Conservation (phyloP, 352 stramenopile species). For the Globisporangium alternatum region DNA sequence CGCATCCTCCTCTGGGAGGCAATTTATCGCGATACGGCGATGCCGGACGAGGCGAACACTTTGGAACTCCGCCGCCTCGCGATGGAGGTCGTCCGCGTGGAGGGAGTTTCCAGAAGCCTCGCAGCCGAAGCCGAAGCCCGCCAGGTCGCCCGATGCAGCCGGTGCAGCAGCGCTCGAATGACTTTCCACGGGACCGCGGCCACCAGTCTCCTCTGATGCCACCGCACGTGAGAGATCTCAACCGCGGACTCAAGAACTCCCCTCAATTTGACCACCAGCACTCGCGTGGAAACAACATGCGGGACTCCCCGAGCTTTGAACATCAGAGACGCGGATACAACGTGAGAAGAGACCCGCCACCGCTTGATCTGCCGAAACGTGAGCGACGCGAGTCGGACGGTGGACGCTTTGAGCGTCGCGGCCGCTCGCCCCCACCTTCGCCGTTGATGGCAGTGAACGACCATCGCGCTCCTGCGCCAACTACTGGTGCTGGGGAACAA, state of each 20-base stretch:
- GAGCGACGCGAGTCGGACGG: constrained; percentile 12
- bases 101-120: constrained; percentile 8
- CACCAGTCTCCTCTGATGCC: constrained; percentile 11
- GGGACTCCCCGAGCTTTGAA: constrained; percentile 3
- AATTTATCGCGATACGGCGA: constrained; percentile 30
- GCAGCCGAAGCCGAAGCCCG: constrained; percentile 16
- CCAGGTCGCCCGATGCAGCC: not conserved
- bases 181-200: constrained; percentile 5
- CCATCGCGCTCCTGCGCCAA: not conserved
- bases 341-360: constrained; percentile 3
- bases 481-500: not conserved
- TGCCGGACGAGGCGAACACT: constrained; percentile 21
- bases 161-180: constrained; percentile 1
- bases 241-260: not conserved
- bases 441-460: constrained; percentile 20
- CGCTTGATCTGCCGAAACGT: not conserved
- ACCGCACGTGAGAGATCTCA: constrained; percentile 3
- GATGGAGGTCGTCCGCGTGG: constrained; percentile 7
- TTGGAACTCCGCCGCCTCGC: constrained; percentile 1
- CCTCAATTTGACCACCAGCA: constrained; percentile 8
- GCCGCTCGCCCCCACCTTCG: constrained; percentile 28
- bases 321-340: not conserved
- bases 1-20: constrained; percentile 11
- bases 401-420: constrained; percentile 6
- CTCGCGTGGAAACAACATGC: not conserved